Evolutionary conservation across 2,329 filamentous ascomycete genomes (phyloP).

Genomic region (Pseudogymnoascus sp.): DNA sequence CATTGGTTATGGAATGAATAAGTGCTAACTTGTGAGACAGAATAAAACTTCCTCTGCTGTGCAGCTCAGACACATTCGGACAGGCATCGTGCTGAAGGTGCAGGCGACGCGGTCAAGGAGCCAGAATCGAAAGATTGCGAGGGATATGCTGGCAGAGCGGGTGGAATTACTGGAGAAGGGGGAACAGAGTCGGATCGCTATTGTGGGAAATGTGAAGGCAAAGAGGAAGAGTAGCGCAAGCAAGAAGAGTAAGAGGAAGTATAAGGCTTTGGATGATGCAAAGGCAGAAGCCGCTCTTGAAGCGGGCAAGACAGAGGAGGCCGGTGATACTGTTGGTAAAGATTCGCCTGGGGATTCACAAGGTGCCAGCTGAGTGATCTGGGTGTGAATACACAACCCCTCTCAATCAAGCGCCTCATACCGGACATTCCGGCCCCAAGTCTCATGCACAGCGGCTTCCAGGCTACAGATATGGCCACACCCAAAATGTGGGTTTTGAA

Average conservation of each 20-base stretch:
- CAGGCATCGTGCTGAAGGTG: slow-evolving; percentile 87
- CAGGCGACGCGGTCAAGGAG: slow-evolving; percentile 82
- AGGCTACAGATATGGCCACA: background rate
- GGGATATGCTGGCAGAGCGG: slow-evolving; percentile 51
- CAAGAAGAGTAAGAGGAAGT: slow-evolving; percentile 82
- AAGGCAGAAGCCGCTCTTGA: slow-evolving; percentile 16
- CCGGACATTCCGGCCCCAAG: background rate
- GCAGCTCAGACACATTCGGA: slow-evolving; percentile 83
- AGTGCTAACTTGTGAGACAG: slow-evolving; percentile 33
- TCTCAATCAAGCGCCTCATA: background rate
- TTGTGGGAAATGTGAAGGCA: slow-evolving; percentile 56
- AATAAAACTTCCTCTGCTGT: slow-evolving; percentile 97
- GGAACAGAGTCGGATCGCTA: slow-evolving; percentile 54
- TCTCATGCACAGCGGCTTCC: background rate
- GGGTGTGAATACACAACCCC: background rate
- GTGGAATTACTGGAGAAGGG: slow-evolving; percentile 68
- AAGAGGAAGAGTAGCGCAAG: slow-evolving; percentile 67
- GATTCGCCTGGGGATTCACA: background rate
- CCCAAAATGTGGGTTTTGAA: background rate
- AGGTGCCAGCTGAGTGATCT: background rate
- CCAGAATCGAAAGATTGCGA: slow-evolving; percentile 82
- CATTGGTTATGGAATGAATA: slow-evolving; percentile 9
- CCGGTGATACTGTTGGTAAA: background rate
- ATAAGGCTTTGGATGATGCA: slow-evolving; percentile 47
- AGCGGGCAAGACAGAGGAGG: background rate